Base-by-base conservation (phyloP, 2,329 filamentous ascomycete genomes). In the Talaromyces marneffei region DNA sequence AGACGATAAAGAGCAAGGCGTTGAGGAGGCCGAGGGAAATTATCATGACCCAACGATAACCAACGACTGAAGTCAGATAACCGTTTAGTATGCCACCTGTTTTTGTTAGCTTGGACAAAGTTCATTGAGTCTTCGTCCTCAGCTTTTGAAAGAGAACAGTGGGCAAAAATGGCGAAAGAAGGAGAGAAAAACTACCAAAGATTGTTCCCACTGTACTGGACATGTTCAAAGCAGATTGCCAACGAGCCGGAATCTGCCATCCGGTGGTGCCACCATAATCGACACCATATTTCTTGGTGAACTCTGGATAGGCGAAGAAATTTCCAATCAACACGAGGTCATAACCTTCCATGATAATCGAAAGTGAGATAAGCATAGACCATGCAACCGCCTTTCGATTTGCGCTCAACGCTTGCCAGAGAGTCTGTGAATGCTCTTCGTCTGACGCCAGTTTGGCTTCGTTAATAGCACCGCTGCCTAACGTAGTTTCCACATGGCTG, bases 321-420 rank as follows among this genome's bases (percentile, higher is more conserved):
- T 92, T 92, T 78, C 88, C 90, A 67, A 93, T 85, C 60, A 95
- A 79, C 68, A 85, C 87, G 61, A 94, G 81, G 70, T 96, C 91
- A 78, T 92, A 95, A 39, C 90, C 91, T 75, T 96, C 91, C 92
- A 96, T 96, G 68, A 85, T 85, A 70, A 96, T 94, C 72, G 89
- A 92, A 0, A 90, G 93, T n/a, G 89, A 93, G 74, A 96, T 92
- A 62, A 95, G 79, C 59, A 96, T 71, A 67, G 87, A 91, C 90
- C 91, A 96, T 23, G 79, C 82, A 61, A 95, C 87, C 20, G 91
- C 92, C 78, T 95, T 93, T 61, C 91, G 91, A 71, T 96, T 96
- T 27, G 93, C 81, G 70, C 81, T 86, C 73, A 96, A 81, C 64
- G 90, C 91, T 78, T 96, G 85, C 73, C 83, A 72, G 62, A 96